Conservation (phyloP, 768 basidiomycete genomes). For the Pleurotus salmoneostramineus region DNA sequence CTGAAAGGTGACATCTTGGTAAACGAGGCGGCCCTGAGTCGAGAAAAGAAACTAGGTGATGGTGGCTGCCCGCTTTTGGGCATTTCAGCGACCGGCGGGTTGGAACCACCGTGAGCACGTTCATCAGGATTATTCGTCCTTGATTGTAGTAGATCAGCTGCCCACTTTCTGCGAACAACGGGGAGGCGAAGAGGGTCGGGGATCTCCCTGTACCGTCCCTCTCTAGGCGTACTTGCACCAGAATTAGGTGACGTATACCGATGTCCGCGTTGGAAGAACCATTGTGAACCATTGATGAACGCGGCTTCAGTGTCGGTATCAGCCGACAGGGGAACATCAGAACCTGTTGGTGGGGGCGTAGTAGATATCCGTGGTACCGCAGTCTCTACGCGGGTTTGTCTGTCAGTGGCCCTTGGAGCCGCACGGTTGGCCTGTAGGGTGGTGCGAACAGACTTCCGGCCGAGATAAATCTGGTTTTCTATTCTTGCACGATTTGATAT, state of each 20-base stretch:
- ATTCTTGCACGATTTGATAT: constrained; percentile 85
- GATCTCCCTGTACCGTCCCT: constrained; percentile 16
- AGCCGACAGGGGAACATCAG: constrained; percentile 59
- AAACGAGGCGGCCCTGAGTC: constrained; percentile 6
- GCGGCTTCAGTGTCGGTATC: constrained; percentile 81
- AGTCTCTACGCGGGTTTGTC: constrained; percentile 2
- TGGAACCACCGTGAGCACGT: neutral
- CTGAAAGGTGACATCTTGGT: constrained; percentile 6
- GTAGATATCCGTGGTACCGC: constrained; percentile 12
- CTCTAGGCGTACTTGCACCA: constrained; percentile 27
- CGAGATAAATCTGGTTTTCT: constrained; percentile 80
- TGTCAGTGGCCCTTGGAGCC: neutral
- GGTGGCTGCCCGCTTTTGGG: neutral
- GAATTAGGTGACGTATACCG: constrained; percentile 27
- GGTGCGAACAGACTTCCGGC: constrained; percentile 68
- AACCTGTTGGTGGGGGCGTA: constrained; percentile 33
- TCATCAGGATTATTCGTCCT: constrained; percentile 11
- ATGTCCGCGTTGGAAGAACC: constrained; percentile 52
- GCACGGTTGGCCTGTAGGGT: constrained; percentile 26
- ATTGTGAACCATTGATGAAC: constrained; percentile 52
- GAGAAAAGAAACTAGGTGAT: constrained; percentile 10
- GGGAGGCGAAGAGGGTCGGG: constrained; percentile 36
- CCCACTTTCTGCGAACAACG: constrained; percentile 44
- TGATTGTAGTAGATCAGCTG: constrained; percentile 36
- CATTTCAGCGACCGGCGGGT: neutral